A percentile compares a stretch with the other conserved stretches of the same genome.
These are phyloP conservation scores for Sporothrix variecibatus DNA, from an alignment of 2,329 filamentous ascomycete genomes.

Conservation along the genomic window DNA sequence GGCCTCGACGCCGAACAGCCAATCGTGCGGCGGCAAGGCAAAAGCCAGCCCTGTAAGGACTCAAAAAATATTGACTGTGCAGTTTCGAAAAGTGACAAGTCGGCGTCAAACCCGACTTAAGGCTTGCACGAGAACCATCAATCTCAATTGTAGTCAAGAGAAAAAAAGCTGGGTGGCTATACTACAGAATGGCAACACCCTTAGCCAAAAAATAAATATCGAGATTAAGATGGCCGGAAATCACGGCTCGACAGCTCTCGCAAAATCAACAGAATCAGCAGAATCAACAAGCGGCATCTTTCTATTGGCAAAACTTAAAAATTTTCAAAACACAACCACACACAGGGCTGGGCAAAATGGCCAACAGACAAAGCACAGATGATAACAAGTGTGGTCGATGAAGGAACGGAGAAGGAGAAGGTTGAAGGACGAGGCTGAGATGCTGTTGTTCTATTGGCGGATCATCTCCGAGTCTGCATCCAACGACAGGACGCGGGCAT, in stretches of 20 bases:
- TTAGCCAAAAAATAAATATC: neutral
- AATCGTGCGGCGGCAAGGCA: constrained; percentile 18
- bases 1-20: constrained; percentile 8
- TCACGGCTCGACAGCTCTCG: neutral
- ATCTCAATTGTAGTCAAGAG: neutral
- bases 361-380: constrained; percentile 22
- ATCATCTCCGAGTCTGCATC: neutral
- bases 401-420: neutral
- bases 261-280: neutral
- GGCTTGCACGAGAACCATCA: too few relatives aligned
- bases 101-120: neutral
- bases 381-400: neutral
- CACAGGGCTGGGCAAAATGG: constrained; percentile 9
- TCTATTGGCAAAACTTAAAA: neutral
- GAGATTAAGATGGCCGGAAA: neutral
- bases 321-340: neutral
- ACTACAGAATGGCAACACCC: neutral
- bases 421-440: constrained; percentile 6
- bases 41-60: constrained; percentile 23
- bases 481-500: neutral
- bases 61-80: neutral
- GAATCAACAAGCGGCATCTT: neutral
- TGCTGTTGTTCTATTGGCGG: neutral
- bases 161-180: neutral
- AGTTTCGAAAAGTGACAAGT: neutral